Conservation (phyloP, 768 basidiomycete species). For the Russula dissimulans region DNA sequence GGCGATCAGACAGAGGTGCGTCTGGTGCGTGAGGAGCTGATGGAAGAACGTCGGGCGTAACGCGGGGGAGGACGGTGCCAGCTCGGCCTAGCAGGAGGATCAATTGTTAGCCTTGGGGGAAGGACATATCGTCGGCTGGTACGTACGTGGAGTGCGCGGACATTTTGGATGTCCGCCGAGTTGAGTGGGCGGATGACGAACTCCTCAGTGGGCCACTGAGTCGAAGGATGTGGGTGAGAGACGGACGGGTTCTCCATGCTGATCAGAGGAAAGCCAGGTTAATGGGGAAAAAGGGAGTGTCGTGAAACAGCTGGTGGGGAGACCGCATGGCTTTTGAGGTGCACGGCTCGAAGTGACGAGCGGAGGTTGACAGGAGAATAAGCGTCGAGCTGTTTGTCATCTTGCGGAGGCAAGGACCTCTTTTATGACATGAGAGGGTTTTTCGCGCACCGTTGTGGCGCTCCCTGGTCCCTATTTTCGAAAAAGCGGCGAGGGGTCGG, state of each 20-base stretch:
- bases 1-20: slow-evolving; percentile 15
- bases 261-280: background rate
- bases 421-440: background rate
- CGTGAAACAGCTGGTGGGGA: background rate
- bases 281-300: background rate
- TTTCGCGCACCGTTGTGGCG: background rate
- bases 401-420: background rate
- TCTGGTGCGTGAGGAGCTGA: slow-evolving; percentile 14
- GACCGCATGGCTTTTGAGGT: background rate
- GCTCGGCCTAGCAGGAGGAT: background rate
- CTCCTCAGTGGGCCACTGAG: slow-evolving; percentile 6
- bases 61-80: slow-evolving; percentile 2
- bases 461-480: background rate
- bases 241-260: slow-evolving; percentile 12
- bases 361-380: slow-evolving; percentile 10
- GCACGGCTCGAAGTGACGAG: background rate
- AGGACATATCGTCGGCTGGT: background rate
- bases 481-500: background rate
- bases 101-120: background rate
- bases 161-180: slow-evolving; percentile 12
- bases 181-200: slow-evolving; percentile 14
- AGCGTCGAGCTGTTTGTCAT: slow-evolving; percentile 6
- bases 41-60: slow-evolving; percentile 15
- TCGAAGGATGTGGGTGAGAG: background rate
- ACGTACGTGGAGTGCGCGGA: slow-evolving; percentile 16